Evolutionary conservation across 495 filamentous ascomycete species (phyloP).

Genomic region (Pyronema omphalodes): DNA sequence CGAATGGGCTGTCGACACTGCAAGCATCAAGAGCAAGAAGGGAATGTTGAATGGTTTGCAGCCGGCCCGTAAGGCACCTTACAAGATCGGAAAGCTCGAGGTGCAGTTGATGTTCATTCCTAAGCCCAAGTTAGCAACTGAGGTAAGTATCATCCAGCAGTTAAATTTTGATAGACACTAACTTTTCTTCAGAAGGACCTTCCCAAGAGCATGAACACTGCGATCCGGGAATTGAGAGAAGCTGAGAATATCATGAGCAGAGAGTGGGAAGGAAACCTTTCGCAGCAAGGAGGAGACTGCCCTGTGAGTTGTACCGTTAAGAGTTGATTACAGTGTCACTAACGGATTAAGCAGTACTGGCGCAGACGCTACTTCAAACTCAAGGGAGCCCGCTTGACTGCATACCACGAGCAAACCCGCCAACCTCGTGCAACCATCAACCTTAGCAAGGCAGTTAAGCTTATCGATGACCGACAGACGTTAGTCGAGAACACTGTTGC

Average conservation of each 20-base stretch:
- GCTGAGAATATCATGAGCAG: conserved; percentile 55
- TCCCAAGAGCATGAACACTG: conserved; percentile 95
- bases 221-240: conserved; percentile 77
- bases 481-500: conserved; percentile 63
- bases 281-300: conserved; percentile 94
- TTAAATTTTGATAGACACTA: conserved; percentile 7
- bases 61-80: conserved; percentile 53
- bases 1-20: conserved; percentile 82
- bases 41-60: conserved; percentile 40
- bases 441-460: conserved; percentile 74
- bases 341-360: conserved; percentile 52
- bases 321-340: conserved; percentile 14
- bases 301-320: conserved; percentile 46
- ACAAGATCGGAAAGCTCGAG: conserved; percentile 84
- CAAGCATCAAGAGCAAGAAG: conserved; percentile 81
- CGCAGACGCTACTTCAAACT: conserved; percentile 94
- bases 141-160: conserved; percentile 29
- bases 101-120: conserved; percentile 87
- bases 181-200: conserved; percentile 45
- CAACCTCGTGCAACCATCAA: conserved; percentile 96
- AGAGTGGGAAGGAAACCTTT: conserved; percentile 72
- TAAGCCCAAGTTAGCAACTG: conserved; percentile 68
- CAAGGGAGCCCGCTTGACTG: conserved; percentile 73
- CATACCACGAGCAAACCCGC: conserved; percentile 86
- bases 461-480: conserved; percentile 81